Evolutionary conservation across 2,329 filamentous ascomycete genomes (phyloP).

Genomic region (Colletotrichum sidae): DNA sequence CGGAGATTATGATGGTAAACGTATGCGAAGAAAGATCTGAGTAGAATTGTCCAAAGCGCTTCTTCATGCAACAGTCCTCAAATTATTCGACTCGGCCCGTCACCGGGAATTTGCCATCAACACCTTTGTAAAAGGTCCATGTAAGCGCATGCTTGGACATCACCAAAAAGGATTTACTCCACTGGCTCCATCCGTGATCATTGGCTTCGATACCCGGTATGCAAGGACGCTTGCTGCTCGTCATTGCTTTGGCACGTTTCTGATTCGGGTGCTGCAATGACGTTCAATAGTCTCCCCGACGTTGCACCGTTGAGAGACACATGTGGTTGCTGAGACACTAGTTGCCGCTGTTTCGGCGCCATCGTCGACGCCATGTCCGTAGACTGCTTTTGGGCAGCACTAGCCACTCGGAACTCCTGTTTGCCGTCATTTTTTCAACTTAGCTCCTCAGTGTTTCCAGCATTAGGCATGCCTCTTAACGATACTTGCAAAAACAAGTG

Average conservation of each 20-base stretch:
- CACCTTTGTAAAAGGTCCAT: background rate
- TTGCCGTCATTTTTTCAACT: background rate
- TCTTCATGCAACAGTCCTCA: too few relatives aligned
- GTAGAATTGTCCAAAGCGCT: too few relatives aligned
- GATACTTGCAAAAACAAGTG: background rate
- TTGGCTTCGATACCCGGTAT: background rate
- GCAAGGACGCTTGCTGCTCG: background rate
- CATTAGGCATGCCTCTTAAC: background rate
- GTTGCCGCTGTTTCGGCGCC: conserved; percentile 6
- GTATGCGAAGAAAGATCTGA: too few relatives aligned
- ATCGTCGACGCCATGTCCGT: conserved; percentile 9
- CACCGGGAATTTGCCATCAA: background rate
- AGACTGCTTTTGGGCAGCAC: background rate
- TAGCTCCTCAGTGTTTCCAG: background rate
- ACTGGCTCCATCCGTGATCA: background rate
- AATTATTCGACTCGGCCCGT: too few relatives aligned
- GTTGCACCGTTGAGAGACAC: conserved; percentile 11
- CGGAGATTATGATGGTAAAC: too few relatives aligned
- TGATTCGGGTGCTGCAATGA: conserved; percentile 3
- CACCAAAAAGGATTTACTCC: too few relatives aligned
- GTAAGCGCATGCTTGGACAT: too few relatives aligned
- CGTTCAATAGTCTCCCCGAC: conserved; percentile 7
- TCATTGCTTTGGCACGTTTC: conserved; percentile 3
- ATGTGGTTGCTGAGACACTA: conserved; percentile 8
- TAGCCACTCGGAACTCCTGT: background rate